Evolutionary conservation across 306 rosid species (phyloP).

Genomic region (Malus fusca): DNA sequence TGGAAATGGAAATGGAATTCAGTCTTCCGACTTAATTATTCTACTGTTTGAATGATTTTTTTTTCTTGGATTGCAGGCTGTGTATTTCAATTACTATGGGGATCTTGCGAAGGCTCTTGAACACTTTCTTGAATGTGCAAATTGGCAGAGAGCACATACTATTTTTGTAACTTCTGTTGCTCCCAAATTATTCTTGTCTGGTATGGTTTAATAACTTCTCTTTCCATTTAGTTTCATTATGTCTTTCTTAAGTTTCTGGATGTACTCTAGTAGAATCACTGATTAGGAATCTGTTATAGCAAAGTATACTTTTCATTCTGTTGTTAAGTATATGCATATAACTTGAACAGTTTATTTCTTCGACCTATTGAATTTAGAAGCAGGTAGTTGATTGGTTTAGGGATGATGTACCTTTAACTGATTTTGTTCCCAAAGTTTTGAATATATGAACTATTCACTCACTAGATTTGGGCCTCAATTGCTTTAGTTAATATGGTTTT

Average conservation of each 20-base stretch:
- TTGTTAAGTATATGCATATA: background rate
- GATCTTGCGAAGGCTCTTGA: slow-evolving; percentile 70
- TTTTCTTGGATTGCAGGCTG: slow-evolving; percentile 56
- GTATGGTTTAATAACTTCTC: slow-evolving; percentile 19
- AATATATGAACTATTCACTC: background rate
- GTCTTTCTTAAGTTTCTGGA: background rate
- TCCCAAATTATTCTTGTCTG: slow-evolving; percentile 66
- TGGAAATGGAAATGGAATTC: background rate
- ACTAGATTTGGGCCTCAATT: background rate
- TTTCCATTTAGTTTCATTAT: background rate
- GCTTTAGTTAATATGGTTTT: background rate
- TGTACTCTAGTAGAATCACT: background rate
- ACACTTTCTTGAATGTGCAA: slow-evolving; percentile 70
- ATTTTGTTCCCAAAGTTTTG: background rate
- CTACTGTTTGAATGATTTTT: slow-evolving; percentile 22
- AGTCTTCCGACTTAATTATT: background rate
- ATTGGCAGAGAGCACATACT: slow-evolving; percentile 93
- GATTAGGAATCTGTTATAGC: background rate
- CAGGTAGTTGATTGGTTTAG: background rate
- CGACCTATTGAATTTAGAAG: background rate
- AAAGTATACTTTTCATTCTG: background rate
- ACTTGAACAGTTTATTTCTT: background rate
- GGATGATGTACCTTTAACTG: background rate
- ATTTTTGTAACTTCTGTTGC: slow-evolving; percentile 70
- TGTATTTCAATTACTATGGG: slow-evolving; percentile 64